Conservation (phyloP, 768 basidiomycete genomes). For the Boletus rubescentipes region DNA sequence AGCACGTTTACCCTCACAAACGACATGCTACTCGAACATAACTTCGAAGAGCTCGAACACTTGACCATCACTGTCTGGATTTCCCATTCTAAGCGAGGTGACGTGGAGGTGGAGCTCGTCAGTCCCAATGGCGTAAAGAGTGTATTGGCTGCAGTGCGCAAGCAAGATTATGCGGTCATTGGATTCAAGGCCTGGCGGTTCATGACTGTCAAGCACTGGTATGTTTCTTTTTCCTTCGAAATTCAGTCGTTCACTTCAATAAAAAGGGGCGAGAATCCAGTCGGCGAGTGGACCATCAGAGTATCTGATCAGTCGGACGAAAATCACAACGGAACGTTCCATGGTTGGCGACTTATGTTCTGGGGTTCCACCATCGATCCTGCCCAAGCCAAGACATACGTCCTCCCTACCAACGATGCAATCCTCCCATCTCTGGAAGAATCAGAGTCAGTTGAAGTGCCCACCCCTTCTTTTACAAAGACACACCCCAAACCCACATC, state of each 20-base stretch:
- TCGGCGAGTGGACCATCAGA: slow-evolving; percentile 86
- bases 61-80: slow-evolving; percentile 94
- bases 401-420: slow-evolving; percentile 53
- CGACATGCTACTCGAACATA: slow-evolving; percentile 64
- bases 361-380: slow-evolving; percentile 89
- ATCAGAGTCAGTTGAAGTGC: slow-evolving; percentile 37
- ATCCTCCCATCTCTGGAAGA: slow-evolving; percentile 49
- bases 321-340: slow-evolving; percentile 61
- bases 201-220: slow-evolving; percentile 99
- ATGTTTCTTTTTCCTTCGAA: slow-evolving; percentile 11
- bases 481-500: slow-evolving; percentile 82
- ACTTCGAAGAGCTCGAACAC: slow-evolving; percentile 89
- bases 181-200: slow-evolving; percentile 98
- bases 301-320: slow-evolving; percentile 79
- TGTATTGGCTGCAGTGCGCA: slow-evolving; percentile 72
- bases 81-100: slow-evolving; percentile 79
- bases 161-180: slow-evolving; percentile 56
- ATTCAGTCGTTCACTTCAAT: slow-evolving; percentile 12
- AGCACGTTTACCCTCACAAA: slow-evolving; percentile 66
- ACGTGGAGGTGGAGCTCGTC: slow-evolving; percentile 86
- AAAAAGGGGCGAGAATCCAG: slow-evolving; percentile 87
- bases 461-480: slow-evolving; percentile 51
- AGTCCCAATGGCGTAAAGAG: slow-evolving; percentile 88
- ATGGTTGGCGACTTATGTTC: slow-evolving; percentile 89
- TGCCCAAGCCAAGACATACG: slow-evolving; percentile 58